Percentiles rank a stretch among this genome's conserved stretches.
Conservation (phyloP, 2,329 filamentous ascomycete genomes). For the Tolypocladium endophyticum region DNA sequence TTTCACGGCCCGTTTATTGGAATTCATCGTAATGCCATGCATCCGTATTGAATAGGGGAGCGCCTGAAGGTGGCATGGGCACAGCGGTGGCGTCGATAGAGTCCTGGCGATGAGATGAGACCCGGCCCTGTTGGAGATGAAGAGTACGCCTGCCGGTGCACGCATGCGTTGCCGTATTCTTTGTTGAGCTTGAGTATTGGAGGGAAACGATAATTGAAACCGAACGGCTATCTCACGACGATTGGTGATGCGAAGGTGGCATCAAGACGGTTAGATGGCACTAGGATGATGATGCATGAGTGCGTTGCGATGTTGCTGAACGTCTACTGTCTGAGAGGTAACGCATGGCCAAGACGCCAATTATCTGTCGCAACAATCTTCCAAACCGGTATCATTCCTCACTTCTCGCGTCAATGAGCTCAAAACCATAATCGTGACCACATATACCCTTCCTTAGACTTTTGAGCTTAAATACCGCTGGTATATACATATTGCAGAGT, state of each 20-base stretch:
- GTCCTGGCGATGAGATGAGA: neutral
- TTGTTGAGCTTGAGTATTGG: neutral
- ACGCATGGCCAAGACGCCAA: no score
- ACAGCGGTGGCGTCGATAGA: neutral
- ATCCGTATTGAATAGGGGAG: neutral
- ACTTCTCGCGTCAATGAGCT: no score
- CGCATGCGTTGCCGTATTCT: neutral
- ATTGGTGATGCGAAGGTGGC: no score
- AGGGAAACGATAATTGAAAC: neutral
- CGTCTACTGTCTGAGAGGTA: neutral
- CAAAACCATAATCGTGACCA: no score
- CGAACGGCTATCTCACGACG: neutral
- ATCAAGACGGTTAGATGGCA: no score
- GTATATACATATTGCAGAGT: no score
- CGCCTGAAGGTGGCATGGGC: neutral
- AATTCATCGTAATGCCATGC: neutral
- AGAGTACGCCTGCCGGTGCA: neutral
- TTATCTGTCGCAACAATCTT: no score
- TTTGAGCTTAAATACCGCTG: no score
- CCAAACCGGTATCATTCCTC: no score
- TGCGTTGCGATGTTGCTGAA: neutral
- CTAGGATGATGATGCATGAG: neutral
- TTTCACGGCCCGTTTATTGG: neutral
- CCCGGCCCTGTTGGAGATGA: neutral
- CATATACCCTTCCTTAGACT: no score